These are phyloP conservation scores for Geotrichum australiense DNA, from an alignment of 1,139 yeast genomes.

Conservation along the genomic window DNA sequence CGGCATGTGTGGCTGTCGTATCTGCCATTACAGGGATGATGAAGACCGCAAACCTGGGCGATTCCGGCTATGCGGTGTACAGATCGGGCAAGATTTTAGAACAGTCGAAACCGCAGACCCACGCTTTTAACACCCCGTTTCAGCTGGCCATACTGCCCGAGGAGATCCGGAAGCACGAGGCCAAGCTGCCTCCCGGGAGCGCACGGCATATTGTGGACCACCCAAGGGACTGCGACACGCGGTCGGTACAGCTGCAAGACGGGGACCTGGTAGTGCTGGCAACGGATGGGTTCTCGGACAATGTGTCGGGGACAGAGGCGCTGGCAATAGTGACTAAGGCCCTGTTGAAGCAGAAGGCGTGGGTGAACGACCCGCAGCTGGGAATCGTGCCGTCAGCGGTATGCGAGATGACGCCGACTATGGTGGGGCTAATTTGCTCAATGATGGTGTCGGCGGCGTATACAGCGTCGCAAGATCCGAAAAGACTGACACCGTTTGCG, in stretches of 20 bases:
- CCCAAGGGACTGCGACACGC: constrained; percentile 43
- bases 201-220: constrained; percentile 53
- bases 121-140: constrained; percentile 85
- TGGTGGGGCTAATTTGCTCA: constrained; percentile 39
- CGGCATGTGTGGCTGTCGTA: constrained; percentile 80
- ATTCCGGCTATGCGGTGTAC: constrained; percentile 89
- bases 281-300: constrained; percentile 92
- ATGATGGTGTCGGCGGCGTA: constrained; percentile 63
- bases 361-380: constrained; percentile 17
- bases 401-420: constrained; percentile 27
- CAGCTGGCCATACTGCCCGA: constrained; percentile 83
- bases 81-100: constrained; percentile 55
- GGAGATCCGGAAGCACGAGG: constrained; percentile 47
- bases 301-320: constrained; percentile 67
- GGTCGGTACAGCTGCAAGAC: constrained; percentile 35
- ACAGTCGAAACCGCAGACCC: constrained; percentile 74
- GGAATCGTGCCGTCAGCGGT: constrained; percentile 18
- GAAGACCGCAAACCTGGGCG: constrained; percentile 78
- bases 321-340: constrained; percentile 38
- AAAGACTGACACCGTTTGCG: constrained; percentile 79
- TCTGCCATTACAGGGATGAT: constrained; percentile 47
- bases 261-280: constrained; percentile 78
- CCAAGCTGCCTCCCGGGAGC: constrained; percentile 35
- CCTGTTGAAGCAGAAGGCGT: constrained; percentile 23
- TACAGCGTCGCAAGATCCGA: constrained; percentile 60